These are phyloP conservation scores for Botrytis galanthina DNA, from an alignment of 2,329 filamentous ascomycete species.

Conservation along the genomic window DNA sequence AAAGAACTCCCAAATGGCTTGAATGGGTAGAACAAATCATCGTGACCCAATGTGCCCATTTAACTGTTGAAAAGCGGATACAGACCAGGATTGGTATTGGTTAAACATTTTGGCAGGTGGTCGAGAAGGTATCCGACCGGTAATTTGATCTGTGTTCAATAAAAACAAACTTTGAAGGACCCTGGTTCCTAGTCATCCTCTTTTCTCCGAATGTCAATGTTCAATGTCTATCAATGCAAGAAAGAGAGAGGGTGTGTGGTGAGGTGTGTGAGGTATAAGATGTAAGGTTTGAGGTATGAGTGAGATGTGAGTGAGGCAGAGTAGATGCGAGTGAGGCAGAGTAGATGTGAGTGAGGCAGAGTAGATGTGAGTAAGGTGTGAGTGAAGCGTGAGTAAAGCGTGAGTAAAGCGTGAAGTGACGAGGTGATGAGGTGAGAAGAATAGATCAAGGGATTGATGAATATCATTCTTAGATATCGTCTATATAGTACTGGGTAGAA, in stretches of 20 bases:
- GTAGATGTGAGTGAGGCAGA: neutral
- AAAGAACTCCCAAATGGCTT: neutral
- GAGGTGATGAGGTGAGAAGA: neutral
- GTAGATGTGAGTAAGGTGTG: neutral
- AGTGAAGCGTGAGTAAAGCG: too few relatives aligned
- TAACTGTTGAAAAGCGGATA: constrained; percentile 1
- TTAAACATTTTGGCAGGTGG: neutral
- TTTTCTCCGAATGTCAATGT: neutral
- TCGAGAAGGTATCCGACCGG: constrained; percentile 7
- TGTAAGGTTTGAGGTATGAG: neutral
- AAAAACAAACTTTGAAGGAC: neutral
- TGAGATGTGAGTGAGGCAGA: neutral
- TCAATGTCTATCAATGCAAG: neutral
- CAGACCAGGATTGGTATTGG: neutral
- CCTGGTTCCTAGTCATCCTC: neutral
- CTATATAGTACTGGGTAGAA: neutral
- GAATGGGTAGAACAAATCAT: neutral
- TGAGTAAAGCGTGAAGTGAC: neutral
- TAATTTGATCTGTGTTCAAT: constrained; percentile 17
- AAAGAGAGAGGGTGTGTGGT: neutral
- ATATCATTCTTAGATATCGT: neutral
- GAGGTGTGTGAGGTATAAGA: neutral
- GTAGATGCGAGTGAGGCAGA: too few relatives aligned
- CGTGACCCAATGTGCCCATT: neutral
- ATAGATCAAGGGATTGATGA: neutral